phyloP scores from a whole-genome alignment of 352 stramenopile genomes.

The Phytophthora idaei region DNA sequence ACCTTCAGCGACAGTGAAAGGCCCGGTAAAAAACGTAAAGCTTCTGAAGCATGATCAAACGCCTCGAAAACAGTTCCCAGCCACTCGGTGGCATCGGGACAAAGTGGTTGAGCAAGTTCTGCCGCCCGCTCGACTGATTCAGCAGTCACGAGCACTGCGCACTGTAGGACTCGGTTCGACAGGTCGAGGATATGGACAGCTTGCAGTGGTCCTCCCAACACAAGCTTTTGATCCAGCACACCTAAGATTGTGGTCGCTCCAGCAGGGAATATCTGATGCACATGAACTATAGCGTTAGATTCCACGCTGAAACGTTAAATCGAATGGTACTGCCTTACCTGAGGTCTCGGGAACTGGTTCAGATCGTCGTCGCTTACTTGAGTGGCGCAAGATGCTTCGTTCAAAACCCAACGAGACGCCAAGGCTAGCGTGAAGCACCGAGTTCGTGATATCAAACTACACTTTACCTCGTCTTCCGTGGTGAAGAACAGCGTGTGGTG shows the following conservation, averaged over 20 bases:
- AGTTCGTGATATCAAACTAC: constrained; percentile 63
- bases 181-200: constrained; percentile 63
- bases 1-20: constrained; percentile 52
- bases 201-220: constrained; percentile 51
- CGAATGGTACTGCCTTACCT: constrained; percentile 27
- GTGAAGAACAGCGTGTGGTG: constrained; percentile 75
- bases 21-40: constrained; percentile 41
- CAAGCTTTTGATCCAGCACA: constrained; percentile 54
- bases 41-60: constrained; percentile 55
- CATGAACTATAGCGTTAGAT: constrained; percentile 4
- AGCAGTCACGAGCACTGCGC: constrained; percentile 66
- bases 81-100: constrained; percentile 51
- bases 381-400: constrained; percentile 37
- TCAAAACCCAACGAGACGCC: constrained; percentile 46
- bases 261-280: constrained; percentile 40
- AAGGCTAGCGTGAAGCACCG: constrained; percentile 68
- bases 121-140: constrained; percentile 49
- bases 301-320: not conserved
- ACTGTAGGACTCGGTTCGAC: constrained; percentile 68
- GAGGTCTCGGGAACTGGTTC: constrained; percentile 52
- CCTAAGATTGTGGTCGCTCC: constrained; percentile 57
- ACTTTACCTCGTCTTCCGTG: constrained; percentile 65
- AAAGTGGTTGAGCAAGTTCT: constrained; percentile 49
- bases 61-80: constrained; percentile 68
- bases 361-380: constrained; percentile 38